Conservation (phyloP, 352 stramenopile genomes). For the Phytopythium sindhum region DNA sequence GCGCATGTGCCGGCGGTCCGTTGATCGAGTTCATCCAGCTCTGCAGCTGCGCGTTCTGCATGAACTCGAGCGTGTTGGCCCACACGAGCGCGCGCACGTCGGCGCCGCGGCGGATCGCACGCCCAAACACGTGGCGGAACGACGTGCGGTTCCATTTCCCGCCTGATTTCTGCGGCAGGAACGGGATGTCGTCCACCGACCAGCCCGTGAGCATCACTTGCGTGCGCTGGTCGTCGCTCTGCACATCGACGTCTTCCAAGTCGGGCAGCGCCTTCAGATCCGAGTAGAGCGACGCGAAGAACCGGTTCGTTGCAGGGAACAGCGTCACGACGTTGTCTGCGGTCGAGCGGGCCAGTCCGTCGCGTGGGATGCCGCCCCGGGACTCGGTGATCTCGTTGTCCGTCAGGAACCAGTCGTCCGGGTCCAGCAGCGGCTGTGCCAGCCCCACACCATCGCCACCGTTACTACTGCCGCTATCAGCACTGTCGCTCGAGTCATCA, state of each 20-base stretch:
- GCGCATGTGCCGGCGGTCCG: background rate
- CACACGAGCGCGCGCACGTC: constrained; percentile 51
- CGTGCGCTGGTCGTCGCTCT: constrained; percentile 4
- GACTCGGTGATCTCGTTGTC: constrained; percentile 42
- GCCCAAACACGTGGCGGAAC: constrained; percentile 33
- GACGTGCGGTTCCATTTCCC: constrained; percentile 22
- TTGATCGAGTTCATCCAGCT: constrained; percentile 36
- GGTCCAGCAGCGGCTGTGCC: constrained; percentile 42
- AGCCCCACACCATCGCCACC: constrained; percentile 6
- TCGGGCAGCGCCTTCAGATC: constrained; percentile 29
- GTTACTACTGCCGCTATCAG: background rate
- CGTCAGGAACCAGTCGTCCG: constrained; percentile 51
- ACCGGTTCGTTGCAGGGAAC: constrained; percentile 35
- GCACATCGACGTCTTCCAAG: constrained; percentile 9
- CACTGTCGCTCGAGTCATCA: constrained; percentile 4
- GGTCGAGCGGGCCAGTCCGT: constrained; percentile 27
- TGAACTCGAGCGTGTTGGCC: constrained; percentile 42
- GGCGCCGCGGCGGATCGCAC: constrained; percentile 28
- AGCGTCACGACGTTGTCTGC: constrained; percentile 37
- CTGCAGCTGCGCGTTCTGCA: constrained; percentile 38
- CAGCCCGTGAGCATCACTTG: constrained; percentile 40
- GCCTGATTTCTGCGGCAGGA: constrained; percentile 23
- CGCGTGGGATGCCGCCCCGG: constrained; percentile 33
- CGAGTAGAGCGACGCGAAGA: constrained; percentile 36
- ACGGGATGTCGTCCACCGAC: constrained; percentile 41